Percentiles rank a stretch among this genome's conserved stretches.
Evolutionary conservation across 2,329 filamentous ascomycete species (phyloP).

Genomic region (Penicillium sp.): DNA sequence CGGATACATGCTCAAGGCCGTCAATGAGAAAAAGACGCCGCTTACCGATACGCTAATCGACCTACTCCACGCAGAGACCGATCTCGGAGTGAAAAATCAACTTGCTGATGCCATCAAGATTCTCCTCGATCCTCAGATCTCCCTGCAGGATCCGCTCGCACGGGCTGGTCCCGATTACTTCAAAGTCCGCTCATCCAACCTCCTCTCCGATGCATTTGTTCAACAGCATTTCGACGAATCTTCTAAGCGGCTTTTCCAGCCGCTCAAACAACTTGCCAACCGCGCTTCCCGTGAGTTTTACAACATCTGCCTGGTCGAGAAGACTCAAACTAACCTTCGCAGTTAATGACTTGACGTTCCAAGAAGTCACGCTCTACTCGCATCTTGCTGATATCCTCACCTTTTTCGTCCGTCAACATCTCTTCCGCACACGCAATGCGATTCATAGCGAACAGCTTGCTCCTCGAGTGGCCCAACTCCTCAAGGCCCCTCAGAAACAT

Average conservation of each 20-base stretch:
- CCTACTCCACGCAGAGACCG: slow-evolving; percentile 81
- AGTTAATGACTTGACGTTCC: slow-evolving; percentile 69
- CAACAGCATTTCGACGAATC: slow-evolving; percentile 86
- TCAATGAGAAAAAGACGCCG: slow-evolving; percentile 78
- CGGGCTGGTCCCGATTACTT: slow-evolving; percentile 64
- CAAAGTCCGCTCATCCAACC: slow-evolving; percentile 60
- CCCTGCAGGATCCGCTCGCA: slow-evolving; percentile 55
- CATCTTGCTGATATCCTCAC: slow-evolving; percentile 90
- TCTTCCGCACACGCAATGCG: slow-evolving; percentile 80
- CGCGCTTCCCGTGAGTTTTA: slow-evolving; percentile 49
- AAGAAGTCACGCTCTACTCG: slow-evolving; percentile 83
- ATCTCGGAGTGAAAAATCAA: slow-evolving; percentile 91
- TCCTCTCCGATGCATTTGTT: slow-evolving; percentile 80
- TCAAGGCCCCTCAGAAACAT: slow-evolving; percentile 82
- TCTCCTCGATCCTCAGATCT: slow-evolving; percentile 69
- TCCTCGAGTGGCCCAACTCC: slow-evolving; percentile 73
- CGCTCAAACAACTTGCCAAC: slow-evolving; percentile 73
- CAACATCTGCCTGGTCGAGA: background rate
- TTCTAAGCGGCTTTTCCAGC: slow-evolving; percentile 78
- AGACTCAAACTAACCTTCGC: slow-evolving; percentile 1
- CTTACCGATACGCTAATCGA: slow-evolving; percentile 92
- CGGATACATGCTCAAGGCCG: slow-evolving; percentile 84
- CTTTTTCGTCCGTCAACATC: slow-evolving; percentile 88
- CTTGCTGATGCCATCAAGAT: slow-evolving; percentile 94
- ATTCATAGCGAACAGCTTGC: slow-evolving; percentile 75